Evolutionary conservation across 495 filamentous ascomycete species (phyloP).

Genomic region (Penicillium verhagenii): DNA sequence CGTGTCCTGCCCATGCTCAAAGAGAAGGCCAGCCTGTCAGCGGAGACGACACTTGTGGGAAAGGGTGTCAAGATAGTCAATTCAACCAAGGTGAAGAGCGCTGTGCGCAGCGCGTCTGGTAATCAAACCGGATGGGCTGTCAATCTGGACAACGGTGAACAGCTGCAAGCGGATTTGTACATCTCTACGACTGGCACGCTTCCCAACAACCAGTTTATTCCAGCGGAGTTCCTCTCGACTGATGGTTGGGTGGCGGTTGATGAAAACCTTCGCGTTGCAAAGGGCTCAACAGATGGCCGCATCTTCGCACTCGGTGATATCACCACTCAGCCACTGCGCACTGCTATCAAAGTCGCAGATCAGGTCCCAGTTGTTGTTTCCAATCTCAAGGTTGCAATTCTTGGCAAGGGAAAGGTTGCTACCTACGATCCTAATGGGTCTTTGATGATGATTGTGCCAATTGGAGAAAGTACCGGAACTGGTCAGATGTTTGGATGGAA

Average conservation of each 20-base stretch:
- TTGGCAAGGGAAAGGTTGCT: not conserved
- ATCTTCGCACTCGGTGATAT: constrained; percentile 11
- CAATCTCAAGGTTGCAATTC: constrained; percentile 5
- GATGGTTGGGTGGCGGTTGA: constrained; percentile 11
- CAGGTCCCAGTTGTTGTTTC: constrained; percentile 5
- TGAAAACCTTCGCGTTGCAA: constrained; percentile 3
- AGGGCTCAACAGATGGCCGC: not conserved
- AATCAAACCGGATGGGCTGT: not conserved
- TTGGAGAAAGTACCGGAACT: constrained; percentile 7
- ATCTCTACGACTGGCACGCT: constrained; percentile 9
- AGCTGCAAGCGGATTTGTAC: constrained; percentile 6
- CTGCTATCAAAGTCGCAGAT: constrained; percentile 3
- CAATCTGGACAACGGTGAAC: constrained; percentile 7
- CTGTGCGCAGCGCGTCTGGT: not conserved
- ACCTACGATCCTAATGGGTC: constrained; percentile 1
- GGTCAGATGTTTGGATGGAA: constrained; percentile 8
- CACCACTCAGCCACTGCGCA: constrained; percentile 10
- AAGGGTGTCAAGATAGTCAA: not conserved
- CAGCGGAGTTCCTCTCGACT: not conserved
- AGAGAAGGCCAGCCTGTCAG: not conserved
- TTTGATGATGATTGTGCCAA: constrained; percentile 11
- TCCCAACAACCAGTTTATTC: constrained; percentile 10
- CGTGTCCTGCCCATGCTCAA: not conserved
- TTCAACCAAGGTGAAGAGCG: not conserved
- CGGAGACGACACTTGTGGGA: not conserved